Percentiles rank a stretch among this genome's conserved stretches.
Evolutionary conservation across 257 asterid species (phyloP).

Genomic region (Pogostemon cablin): DNA sequence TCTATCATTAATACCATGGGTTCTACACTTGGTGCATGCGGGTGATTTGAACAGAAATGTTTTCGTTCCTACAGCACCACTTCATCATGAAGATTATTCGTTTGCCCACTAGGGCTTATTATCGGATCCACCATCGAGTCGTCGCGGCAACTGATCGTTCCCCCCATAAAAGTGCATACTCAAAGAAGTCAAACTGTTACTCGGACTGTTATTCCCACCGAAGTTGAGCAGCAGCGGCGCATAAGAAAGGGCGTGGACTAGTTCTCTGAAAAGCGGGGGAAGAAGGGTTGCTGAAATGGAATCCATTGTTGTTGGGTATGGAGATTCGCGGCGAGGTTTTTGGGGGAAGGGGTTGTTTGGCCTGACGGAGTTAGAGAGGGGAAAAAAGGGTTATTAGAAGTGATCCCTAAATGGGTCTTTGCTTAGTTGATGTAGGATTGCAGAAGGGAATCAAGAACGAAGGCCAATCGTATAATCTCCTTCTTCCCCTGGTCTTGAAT

Average conservation of each 20-base stretch:
- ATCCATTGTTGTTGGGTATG: conserved; percentile 47
- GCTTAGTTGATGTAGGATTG: conserved; percentile 53
- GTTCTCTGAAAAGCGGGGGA: conserved; percentile 54
- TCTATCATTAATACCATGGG: no score
- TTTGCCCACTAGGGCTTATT: conserved; percentile 72
- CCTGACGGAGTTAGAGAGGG: no score
- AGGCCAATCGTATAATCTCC: conserved; percentile 75
- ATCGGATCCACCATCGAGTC: conserved; percentile 64
- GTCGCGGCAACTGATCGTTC: conserved; percentile 57
- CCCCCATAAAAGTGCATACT: conserved; percentile 51
- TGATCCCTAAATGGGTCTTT: conserved; percentile 43
- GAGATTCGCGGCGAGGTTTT: conserved; percentile 47
- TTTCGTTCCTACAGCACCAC: no score
- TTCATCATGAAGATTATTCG: no score
- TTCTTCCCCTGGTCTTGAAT: conserved; percentile 72
- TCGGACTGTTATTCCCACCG: background rate
- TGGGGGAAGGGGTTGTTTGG: conserved; percentile 44
- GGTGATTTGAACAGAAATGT: no score
- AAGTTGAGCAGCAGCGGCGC: conserved; percentile 75
- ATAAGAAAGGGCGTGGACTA: conserved; percentile 69
- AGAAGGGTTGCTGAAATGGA: conserved; percentile 50
- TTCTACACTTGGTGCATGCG: no score
- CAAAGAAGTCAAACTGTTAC: conserved; percentile 45
- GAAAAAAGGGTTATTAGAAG: conserved; percentile 32
- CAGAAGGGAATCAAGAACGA: conserved; percentile 53